These are phyloP conservation scores for Ogataea populi-albae DNA, from an alignment of 805 yeast genomes.

Conservation along the genomic window DNA sequence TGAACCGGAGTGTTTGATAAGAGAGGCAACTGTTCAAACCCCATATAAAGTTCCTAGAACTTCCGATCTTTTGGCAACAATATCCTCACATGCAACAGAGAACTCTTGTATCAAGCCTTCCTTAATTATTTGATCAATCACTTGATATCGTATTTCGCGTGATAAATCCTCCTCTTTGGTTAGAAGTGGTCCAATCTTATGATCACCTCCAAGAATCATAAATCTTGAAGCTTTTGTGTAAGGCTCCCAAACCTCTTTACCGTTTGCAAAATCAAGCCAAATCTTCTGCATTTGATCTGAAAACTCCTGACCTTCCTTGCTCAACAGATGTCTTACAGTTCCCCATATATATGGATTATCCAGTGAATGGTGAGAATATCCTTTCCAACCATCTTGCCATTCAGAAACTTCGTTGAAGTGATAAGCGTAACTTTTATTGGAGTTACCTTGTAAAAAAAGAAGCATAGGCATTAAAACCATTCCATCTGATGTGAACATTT, in stretches of 20 bases:
- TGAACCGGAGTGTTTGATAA: too few species aligned
- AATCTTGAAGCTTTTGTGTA: neutral
- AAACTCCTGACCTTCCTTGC: conserved; percentile 6
- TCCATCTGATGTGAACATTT: conserved; percentile 4
- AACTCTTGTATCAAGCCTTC: conserved; percentile 13
- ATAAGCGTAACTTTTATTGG: conserved; percentile 3
- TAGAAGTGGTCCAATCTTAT: conserved; percentile 6
- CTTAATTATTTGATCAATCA: conserved; percentile 11
- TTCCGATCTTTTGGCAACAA: conserved; percentile 3
- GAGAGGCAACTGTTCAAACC: too few species aligned
- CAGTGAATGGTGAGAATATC: conserved; percentile 4
- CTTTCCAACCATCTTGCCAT: conserved; percentile 6
- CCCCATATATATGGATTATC: conserved; percentile 10
- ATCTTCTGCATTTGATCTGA: conserved; percentile 8
- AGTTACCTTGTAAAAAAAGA: conserved; percentile 2
- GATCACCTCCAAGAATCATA: conserved; percentile 9
- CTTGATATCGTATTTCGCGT: conserved; percentile 9
- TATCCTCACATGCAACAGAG: conserved; percentile 7
- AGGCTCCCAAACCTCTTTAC: conserved; percentile 5
- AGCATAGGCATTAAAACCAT: conserved; percentile 3
- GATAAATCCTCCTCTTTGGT: conserved; percentile 7
- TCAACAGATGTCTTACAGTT: conserved; percentile 6
- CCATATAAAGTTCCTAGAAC: too few species aligned
- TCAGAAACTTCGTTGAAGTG: conserved; percentile 4
- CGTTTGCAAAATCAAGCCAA: conserved; percentile 11